Percentiles rank a stretch among this genome's conserved stretches.
These are phyloP conservation scores for Yarrowia deformans DNA, from an alignment of 805 yeast species.

Conservation along the genomic window DNA sequence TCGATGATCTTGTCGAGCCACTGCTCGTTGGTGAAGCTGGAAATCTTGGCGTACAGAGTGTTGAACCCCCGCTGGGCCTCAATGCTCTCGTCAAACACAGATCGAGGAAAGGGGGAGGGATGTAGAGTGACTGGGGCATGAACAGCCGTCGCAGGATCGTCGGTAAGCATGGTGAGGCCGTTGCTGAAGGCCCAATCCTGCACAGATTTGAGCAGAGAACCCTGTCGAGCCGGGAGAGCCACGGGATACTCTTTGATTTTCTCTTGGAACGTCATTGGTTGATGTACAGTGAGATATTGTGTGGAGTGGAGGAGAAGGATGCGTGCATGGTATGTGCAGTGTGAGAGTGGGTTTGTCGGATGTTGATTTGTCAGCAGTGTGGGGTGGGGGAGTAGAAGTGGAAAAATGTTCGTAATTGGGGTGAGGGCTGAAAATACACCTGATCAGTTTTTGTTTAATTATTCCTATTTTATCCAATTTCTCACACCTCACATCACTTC, in stretches of 20 bases:
- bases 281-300: too few relatives aligned
- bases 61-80: constrained; percentile 73
- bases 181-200: constrained; percentile 80
- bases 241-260: constrained; percentile 30
- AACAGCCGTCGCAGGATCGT: constrained; percentile 56
- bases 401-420: too few relatives aligned
- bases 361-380: constrained; percentile 10
- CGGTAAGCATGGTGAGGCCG: constrained; percentile 82
- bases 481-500: background rate
- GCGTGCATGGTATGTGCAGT: background rate
- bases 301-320: background rate
- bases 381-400: too few relatives aligned
- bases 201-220: constrained; percentile 46
- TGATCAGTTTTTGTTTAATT: background rate
- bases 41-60: constrained; percentile 71
- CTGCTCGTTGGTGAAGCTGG: constrained; percentile 55
- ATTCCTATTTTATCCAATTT: background rate
- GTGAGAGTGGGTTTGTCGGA: too few relatives aligned
- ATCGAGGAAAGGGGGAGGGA: constrained; percentile 86
- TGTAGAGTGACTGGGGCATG: constrained; percentile 88
- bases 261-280: constrained; percentile 28
- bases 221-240: background rate
- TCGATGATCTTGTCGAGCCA: constrained; percentile 70
- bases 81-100: constrained; percentile 70
- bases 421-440: background rate